Percentiles rank a stretch among this genome's conserved stretches.
Evolutionary conservation across 2,329 filamentous ascomycete genomes (phyloP).

Genomic region (Hyphodiscus sp.): DNA sequence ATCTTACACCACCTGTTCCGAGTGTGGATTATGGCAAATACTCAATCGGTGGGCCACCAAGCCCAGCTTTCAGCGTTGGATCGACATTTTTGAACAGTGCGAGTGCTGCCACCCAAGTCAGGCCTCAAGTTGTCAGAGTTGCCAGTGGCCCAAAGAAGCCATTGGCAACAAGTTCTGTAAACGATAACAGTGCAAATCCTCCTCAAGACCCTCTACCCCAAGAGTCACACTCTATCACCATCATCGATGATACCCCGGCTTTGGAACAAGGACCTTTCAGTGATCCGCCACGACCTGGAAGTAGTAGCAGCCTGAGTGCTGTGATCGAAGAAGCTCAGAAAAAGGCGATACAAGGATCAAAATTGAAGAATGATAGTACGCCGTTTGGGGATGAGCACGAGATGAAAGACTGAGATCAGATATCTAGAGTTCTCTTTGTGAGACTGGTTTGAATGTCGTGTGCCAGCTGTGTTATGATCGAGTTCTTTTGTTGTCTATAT

Average conservation of each 20-base stretch:
- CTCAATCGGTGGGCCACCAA: slow-evolving; percentile 41
- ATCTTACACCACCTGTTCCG: slow-evolving; percentile 64
- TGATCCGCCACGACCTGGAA: slow-evolving; percentile 43
- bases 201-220: slow-evolving; percentile 23
- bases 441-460: neutral
- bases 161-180: slow-evolving; percentile 6
- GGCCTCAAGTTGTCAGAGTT: slow-evolving; percentile 55
- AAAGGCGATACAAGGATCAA: slow-evolving; percentile 26
- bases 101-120: slow-evolving; percentile 49
- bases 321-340: slow-evolving; percentile 48
- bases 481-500: slow-evolving; percentile 24
- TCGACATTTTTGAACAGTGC: slow-evolving; percentile 63
- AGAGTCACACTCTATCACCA: slow-evolving; percentile 41
- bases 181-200: slow-evolving; percentile 10
- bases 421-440: slow-evolving; percentile 3
- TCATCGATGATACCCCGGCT: slow-evolving; percentile 44
- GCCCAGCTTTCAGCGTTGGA: slow-evolving; percentile 58
- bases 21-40: slow-evolving; percentile 61
- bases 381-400: slow-evolving; percentile 55
- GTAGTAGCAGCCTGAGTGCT: slow-evolving; percentile 44
- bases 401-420: slow-evolving; percentile 36
- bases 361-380: slow-evolving; percentile 36
- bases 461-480: slow-evolving; percentile 1
- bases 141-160: slow-evolving; percentile 43
- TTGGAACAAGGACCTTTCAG: slow-evolving; percentile 54